Conservation (phyloP, 805 yeast species). For the Ascoidea tarda region DNA sequence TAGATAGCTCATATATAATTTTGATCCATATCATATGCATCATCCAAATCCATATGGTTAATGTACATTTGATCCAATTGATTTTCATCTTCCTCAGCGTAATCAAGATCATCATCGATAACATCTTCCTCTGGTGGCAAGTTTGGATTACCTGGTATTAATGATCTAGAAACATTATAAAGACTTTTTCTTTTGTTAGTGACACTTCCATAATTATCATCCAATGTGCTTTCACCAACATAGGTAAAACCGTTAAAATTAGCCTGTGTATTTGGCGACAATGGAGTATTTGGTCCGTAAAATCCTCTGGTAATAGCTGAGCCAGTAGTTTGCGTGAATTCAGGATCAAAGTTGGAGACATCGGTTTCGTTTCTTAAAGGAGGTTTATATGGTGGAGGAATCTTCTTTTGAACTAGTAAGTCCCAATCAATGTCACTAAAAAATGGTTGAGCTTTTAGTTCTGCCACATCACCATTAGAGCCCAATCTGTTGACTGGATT, state of each 20-base stretch:
- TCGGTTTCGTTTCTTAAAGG: constrained; percentile 84
- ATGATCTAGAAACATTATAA: constrained; percentile 45
- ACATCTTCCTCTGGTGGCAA: constrained; percentile 77
- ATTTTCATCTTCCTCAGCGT: neutral
- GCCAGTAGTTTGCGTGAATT: constrained; percentile 85
- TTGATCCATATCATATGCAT: neutral
- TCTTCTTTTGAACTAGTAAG: constrained; percentile 55
- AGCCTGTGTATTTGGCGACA: constrained; percentile 91
- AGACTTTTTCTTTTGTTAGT: constrained; percentile 19
- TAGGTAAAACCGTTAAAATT: constrained; percentile 95
- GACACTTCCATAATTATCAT: constrained; percentile 48
- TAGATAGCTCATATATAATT: too few relatives aligned
- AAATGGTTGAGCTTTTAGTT: constrained; percentile 83
- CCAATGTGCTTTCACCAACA: constrained; percentile 79
- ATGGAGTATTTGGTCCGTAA: constrained; percentile 39
- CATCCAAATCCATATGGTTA: neutral
- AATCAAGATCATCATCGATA: constrained; percentile 42
- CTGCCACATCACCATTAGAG: constrained; percentile 82
- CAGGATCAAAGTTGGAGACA: constrained; percentile 95
- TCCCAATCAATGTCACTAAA: constrained; percentile 90
- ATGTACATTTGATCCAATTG: neutral
- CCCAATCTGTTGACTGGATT: constrained; percentile 95
- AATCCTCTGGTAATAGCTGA: constrained; percentile 39
- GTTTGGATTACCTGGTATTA: constrained; percentile 69
- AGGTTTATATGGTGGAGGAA: constrained; percentile 96